A percentile compares a stretch with the other conserved stretches of the same genome.
phyloP scores from a whole-genome alignment of 805 yeast species.

The Sungouiozyma intestinalis region DNA sequence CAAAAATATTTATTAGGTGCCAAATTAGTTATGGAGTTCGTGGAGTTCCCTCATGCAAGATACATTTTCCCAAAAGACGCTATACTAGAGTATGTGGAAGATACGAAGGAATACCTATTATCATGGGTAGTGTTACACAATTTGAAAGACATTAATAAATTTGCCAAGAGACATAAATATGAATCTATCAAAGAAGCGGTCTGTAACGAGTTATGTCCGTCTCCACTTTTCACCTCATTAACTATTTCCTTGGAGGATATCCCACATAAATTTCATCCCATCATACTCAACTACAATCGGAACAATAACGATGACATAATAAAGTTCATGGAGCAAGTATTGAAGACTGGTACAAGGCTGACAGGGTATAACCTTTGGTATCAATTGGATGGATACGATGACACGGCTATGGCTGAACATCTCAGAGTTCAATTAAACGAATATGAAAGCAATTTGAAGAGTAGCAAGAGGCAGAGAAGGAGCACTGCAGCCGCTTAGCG shows the following conservation, averaged over 20 bases:
- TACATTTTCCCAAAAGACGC: conserved; percentile 69
- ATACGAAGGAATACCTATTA: conserved; percentile 20
- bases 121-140: conserved; percentile 29
- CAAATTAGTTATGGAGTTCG: conserved; percentile 73
- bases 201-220: conserved; percentile 29
- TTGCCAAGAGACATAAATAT: conserved; percentile 13
- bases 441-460: conserved; percentile 38
- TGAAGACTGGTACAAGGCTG: conserved; percentile 50
- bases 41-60: conserved; percentile 67
- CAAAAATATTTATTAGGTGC: conserved; percentile 60
- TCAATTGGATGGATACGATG: conserved; percentile 66
- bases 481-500: conserved; percentile 3
- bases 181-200: conserved; percentile 11
- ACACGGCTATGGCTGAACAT: conserved; percentile 54
- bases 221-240: conserved; percentile 43
- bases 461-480: conserved; percentile 23
- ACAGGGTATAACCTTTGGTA: conserved; percentile 69
- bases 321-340: conserved; percentile 47
- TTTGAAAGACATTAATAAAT: conserved; percentile 18
- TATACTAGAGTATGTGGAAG: conserved; percentile 44
- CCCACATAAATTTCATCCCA: conserved; percentile 53
- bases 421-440: conserved; percentile 46
- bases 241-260: conserved; percentile 58
- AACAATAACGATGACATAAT: conserved; percentile 45
- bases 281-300: conserved; percentile 52